Evolutionary conservation across 495 filamentous ascomycete genomes (phyloP).

Genomic region (Aspergillus bertholletiae): DNA sequence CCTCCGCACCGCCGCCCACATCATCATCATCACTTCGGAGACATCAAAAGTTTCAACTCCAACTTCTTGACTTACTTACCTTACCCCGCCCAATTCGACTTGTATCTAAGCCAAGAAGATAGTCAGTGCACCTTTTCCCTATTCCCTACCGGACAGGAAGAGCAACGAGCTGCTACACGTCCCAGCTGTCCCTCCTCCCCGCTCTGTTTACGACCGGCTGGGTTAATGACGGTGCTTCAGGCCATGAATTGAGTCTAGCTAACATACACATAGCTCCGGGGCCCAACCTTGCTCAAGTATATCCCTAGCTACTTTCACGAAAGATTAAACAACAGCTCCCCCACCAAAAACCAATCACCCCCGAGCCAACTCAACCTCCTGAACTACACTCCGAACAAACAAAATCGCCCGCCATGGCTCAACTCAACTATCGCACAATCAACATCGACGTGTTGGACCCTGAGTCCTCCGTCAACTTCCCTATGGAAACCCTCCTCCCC

Average conservation of each 20-base stretch:
- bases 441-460: conserved; percentile 87
- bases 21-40: not conserved
- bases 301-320: not conserved
- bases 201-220: not conserved
- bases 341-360: not conserved
- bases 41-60: not conserved
- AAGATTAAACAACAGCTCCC: not conserved
- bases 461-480: conserved; percentile 85
- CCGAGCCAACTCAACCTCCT: not conserved
- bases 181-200: not conserved
- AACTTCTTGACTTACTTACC: not conserved
- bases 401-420: conserved; percentile 44
- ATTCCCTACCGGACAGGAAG: not conserved
- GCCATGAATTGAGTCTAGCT: not conserved
- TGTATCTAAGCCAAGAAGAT: not conserved
- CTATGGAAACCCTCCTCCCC: conserved; percentile 72
- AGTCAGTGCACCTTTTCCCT: not conserved
- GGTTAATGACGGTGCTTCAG: conserved; percentile 5
- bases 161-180: not conserved
- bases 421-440: conserved; percentile 83
- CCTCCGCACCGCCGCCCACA: conserved; percentile 12
- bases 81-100: not conserved
- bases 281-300: not conserved
- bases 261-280: not conserved
- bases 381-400: conserved; percentile 2